These are phyloP conservation scores for Trichomonascaceae sp. DNA, from an alignment of 1,139 yeast genomes.

Conservation along the genomic window DNA sequence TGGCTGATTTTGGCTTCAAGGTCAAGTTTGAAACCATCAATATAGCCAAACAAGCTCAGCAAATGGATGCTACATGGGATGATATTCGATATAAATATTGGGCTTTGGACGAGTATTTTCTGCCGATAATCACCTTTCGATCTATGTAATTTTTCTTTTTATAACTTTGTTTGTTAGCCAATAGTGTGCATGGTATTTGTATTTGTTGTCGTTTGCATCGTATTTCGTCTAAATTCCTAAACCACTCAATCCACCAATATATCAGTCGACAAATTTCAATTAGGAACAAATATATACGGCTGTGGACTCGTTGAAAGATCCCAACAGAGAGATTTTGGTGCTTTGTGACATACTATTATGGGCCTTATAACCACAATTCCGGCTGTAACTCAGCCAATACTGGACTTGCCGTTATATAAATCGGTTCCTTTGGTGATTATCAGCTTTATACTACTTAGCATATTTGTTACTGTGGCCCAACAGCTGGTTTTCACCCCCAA, in stretches of 20 bases:
- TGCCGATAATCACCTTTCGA: conserved; percentile 24
- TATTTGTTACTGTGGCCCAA: conserved; percentile 61
- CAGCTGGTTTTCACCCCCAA: conserved; percentile 60
- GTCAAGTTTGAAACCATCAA: conserved; percentile 43
- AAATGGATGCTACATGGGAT: conserved; percentile 50
- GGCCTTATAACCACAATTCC: conserved; percentile 9
- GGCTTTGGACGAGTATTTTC: conserved; percentile 33
- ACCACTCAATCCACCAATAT: not conserved
- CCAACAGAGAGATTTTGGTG: not conserved
- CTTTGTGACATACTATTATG: conserved; percentile 2
- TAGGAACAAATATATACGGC: not conserved
- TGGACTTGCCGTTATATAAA: conserved; percentile 23
- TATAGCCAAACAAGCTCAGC: conserved; percentile 22
- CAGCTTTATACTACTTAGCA: conserved; percentile 25
- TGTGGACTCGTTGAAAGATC: not conserved
- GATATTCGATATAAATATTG: conserved; percentile 68
- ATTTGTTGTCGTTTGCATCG: not conserved
- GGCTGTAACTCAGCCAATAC: conserved; percentile 1
- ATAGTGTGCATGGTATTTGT: not conserved
- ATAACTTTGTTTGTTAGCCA: not conserved
- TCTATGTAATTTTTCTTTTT: not conserved
- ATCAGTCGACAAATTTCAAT: not conserved
- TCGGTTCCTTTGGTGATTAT: conserved; percentile 29
- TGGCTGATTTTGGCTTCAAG: conserved; percentile 68
- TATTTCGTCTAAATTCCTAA: not conserved